Base-by-base conservation (phyloP, 2,329 filamentous ascomycete genomes). In the Pseudocercospora fijiensis region DNA sequence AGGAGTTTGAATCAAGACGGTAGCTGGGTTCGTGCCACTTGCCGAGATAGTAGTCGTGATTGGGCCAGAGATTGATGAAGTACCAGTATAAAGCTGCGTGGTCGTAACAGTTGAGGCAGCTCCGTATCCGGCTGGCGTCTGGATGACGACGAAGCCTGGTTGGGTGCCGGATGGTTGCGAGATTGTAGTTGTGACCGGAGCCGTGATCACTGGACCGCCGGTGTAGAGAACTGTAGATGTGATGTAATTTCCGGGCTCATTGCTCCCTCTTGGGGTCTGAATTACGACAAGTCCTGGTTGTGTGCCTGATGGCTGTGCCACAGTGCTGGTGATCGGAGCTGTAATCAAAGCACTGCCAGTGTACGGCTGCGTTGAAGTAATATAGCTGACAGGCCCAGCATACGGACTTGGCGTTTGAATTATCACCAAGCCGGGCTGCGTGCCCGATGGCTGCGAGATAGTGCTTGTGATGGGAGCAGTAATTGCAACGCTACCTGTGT, bases 321-420 rank as follows among this genome's bases (percentile, higher is more conserved):
- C 47, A 18, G 63, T 65, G 8, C 30, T 52, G 8, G 60, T 60
- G 8, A 56, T 47, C 6, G 55, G 63, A 2, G 8, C 56, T n/a
- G 60, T 56, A 20, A 65, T 55, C 2, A 27, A 16, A 16, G 24
- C 18, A n/a, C 22, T 41, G 2, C 59, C 62, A 1, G 59, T 62
- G 16, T 62, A 65, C 9, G 51, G 13, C 10, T 56, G 43, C 8
- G 60, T 65, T 7, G 49, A 53, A 27, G 60, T 65, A 20, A 49
- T 26, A 57, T 64, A 61, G 55, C 43, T 30, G 0, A n/a, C 27
- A 33, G 43, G 56, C 22, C 22, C 20, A 18, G 18, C n/a, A 26
- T 57, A 57, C 20, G 37, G 37, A 16, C 22, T 27, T 3, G 62
- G 62, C 18, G 59, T 64, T 60, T 61, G 53, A 57, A 66, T 51